Conservation (phyloP, 108 stramenopile genomes). For the Skeletonema potamos region DNA sequence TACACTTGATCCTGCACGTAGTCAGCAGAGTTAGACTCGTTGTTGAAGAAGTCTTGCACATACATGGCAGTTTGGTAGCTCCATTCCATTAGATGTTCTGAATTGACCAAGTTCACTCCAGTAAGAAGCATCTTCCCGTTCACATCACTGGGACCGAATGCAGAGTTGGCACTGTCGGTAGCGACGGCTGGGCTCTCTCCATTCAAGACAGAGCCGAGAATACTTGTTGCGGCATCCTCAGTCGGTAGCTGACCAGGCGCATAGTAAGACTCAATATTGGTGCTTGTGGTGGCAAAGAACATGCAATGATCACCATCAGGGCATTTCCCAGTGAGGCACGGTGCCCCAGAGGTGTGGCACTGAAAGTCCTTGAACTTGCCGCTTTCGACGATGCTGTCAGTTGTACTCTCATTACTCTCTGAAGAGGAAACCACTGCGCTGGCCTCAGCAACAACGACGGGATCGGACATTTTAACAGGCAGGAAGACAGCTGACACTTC, state of each 20-base stretch:
- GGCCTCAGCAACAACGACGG: background rate
- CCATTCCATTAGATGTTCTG: slow-evolving; percentile 25
- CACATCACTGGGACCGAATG: slow-evolving; percentile 9
- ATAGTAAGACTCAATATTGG: slow-evolving; percentile 23
- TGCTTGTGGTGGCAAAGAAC: slow-evolving; percentile 16
- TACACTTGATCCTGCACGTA: slow-evolving; percentile 17
- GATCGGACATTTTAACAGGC: slow-evolving; percentile 8
- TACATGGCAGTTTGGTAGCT: slow-evolving; percentile 16
- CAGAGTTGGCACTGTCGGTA: background rate
- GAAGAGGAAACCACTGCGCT: background rate
- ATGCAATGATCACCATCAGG: slow-evolving; percentile 18
- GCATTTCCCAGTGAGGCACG: slow-evolving; percentile 26
- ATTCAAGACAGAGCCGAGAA: slow-evolving; percentile 13
- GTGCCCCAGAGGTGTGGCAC: slow-evolving; percentile 21
- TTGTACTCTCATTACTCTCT: background rate
- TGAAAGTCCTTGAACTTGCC: slow-evolving; percentile 19
- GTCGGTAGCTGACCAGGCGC: background rate
- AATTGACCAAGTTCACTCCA: slow-evolving; percentile 15
- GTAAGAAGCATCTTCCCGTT: slow-evolving; percentile 31
- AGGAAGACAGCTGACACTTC: slow-evolving; percentile 36
- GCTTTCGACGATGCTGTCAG: background rate
- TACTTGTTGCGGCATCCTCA: slow-evolving; percentile 11
- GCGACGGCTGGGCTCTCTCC: slow-evolving; percentile 3
- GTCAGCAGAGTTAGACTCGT: background rate
- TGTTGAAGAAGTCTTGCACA: slow-evolving; percentile 33